A percentile compares a stretch with the other conserved stretches of the same genome.
Conservation (phyloP, 78 protist species). For the Dictyostelium firmibasis region DNA sequence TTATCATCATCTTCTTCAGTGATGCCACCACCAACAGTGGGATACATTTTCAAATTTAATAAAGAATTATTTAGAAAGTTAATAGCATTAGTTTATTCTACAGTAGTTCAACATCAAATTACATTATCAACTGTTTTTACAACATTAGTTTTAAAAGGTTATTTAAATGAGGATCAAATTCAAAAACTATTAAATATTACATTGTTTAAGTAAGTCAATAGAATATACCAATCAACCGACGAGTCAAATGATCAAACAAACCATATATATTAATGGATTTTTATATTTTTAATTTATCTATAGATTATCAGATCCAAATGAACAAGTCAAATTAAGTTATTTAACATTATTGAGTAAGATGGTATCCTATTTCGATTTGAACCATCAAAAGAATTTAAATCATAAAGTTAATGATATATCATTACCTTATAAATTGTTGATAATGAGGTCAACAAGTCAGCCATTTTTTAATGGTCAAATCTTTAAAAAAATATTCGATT, state of each 20-base stretch:
- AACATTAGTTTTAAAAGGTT: neutral
- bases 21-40: neutral
- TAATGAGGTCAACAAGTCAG: neutral
- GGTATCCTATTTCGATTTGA: slow-evolving; percentile 14
- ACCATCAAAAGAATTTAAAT: slow-evolving; percentile 34
- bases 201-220: slow-evolving; percentile 46
- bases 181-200: slow-evolving; percentile 32
- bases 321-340: slow-evolving; percentile 4
- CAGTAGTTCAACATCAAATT: neutral
- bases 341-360: slow-evolving; percentile 20
- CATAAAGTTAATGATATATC: slow-evolving; percentile 48
- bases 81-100: neutral
- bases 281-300: neutral
- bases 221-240: neutral
- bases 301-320: slow-evolving; percentile 51
- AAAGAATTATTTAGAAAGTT: slow-evolving; percentile 44
- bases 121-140: slow-evolving; percentile 16
- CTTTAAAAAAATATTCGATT: slow-evolving; percentile 54
- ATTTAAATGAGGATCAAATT: slow-evolving; percentile 14
- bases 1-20: neutral
- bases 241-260: too few relatives aligned
- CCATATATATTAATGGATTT: neutral
- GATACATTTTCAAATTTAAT: neutral
- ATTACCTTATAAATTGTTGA: slow-evolving; percentile 32
- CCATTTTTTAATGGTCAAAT: neutral